Percentiles rank a stretch among this genome's conserved stretches.
These are phyloP conservation scores for Pythium rishiriense DNA, from an alignment of 352 stramenopile species.

Conservation along the genomic window DNA sequence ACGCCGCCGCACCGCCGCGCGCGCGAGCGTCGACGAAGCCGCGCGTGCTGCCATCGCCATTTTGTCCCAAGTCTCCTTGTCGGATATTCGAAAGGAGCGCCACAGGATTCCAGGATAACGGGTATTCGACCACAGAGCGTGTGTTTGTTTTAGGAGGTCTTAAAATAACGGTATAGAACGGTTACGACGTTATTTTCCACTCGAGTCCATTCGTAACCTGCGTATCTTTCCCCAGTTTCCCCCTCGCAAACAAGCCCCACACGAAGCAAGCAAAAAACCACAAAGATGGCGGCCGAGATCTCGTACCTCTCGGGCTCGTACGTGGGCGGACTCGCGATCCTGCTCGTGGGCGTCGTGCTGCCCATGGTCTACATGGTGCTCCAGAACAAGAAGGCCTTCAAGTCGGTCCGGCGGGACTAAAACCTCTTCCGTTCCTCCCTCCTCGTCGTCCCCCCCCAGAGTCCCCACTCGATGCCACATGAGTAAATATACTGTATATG, in stretches of 20 bases:
- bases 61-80: too few species aligned
- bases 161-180: neutral
- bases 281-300: slow-evolving; percentile 40
- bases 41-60: neutral
- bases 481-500: neutral
- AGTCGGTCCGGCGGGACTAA: slow-evolving; percentile 72
- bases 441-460: too few species aligned
- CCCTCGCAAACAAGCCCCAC: too few species aligned
- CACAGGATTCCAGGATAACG: slow-evolving; percentile 18
- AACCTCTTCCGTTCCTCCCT: too few species aligned
- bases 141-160: neutral
- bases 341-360: slow-evolving; percentile 66
- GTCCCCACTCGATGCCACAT: neutral
- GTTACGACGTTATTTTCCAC: slow-evolving; percentile 4
- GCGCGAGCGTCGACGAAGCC: slow-evolving; percentile 14
- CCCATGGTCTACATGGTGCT: slow-evolving; percentile 86
- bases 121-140: neutral
- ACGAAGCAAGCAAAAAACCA: too few species aligned
- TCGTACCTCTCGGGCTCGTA: slow-evolving; percentile 78
- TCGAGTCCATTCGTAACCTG: neutral
- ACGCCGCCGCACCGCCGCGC: slow-evolving; percentile 12
- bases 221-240: too few species aligned
- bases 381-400: slow-evolving; percentile 89
- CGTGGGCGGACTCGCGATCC: slow-evolving; percentile 61
- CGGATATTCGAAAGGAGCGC: neutral